Percentiles rank a stretch among this genome's conserved stretches.
These are phyloP conservation scores for Cairneyella variabilis DNA, from an alignment of 495 filamentous ascomycete genomes.

Conservation along the genomic window DNA sequence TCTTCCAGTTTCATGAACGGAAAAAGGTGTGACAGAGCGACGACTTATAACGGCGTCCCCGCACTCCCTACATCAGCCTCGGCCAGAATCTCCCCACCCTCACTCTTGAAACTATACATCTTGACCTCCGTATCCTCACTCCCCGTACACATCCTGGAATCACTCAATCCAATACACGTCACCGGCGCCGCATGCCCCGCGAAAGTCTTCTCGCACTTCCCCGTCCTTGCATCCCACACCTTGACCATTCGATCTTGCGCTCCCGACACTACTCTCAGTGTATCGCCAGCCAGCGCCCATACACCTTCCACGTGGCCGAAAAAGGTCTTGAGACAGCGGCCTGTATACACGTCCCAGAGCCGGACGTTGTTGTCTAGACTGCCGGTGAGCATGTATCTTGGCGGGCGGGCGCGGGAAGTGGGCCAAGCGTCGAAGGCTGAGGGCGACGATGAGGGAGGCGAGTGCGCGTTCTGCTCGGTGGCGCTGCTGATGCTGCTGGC, in stretches of 20 bases:
- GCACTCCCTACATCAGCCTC: too few relatives aligned
- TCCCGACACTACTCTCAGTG: slow-evolving; percentile 81
- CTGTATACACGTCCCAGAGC: slow-evolving; percentile 85
- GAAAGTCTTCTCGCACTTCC: slow-evolving; percentile 87
- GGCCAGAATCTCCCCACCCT: slow-evolving; percentile 23
- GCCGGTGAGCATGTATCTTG: slow-evolving; percentile 87
- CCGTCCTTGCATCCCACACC: slow-evolving; percentile 90
- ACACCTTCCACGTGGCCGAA: slow-evolving; percentile 96
- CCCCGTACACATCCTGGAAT: slow-evolving; percentile 81
- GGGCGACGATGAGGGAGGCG: neutral
- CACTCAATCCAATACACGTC: slow-evolving; percentile 87
- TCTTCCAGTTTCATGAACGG: too few relatives aligned
- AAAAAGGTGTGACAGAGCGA: too few relatives aligned
- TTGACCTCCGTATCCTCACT: slow-evolving; percentile 90
- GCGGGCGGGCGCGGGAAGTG: slow-evolving; percentile 64
- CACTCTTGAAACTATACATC: slow-evolving; percentile 75
- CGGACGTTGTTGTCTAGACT: slow-evolving; percentile 88
- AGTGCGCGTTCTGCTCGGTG: slow-evolving; percentile 6
- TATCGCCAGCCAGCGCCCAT: slow-evolving; percentile 91
- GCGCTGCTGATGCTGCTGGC: slow-evolving; percentile 28
- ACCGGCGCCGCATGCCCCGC: slow-evolving; percentile 85
- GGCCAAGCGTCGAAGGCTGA: slow-evolving; percentile 42
- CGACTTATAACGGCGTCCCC: too few relatives aligned
- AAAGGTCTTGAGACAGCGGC: slow-evolving; percentile 80
- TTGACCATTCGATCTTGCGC: slow-evolving; percentile 94